phyloP scores from a whole-genome alignment of 2,329 filamentous ascomycete species.

The Scedosporium apiospermum region DNA sequence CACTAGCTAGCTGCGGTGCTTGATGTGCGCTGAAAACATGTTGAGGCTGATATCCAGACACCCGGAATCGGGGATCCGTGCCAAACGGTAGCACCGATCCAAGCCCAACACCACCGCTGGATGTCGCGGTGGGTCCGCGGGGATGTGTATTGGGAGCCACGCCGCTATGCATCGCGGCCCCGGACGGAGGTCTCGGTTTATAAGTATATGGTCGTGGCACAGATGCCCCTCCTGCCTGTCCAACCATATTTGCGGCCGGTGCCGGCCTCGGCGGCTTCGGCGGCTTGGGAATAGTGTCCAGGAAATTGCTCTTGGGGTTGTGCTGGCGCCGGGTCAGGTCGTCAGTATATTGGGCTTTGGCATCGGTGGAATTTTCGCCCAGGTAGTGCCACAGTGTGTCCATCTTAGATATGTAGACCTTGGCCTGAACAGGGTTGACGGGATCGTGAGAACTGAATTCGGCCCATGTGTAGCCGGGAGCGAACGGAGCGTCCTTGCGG shows the following conservation, averaged over 20 bases:
- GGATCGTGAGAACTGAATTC: slow-evolving; percentile 64
- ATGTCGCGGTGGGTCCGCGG: not conserved
- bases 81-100: not conserved
- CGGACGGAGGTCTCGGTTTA: not conserved
- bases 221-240: not conserved
- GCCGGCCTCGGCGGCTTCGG: slow-evolving; percentile 22
- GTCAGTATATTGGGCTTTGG: slow-evolving; percentile 83
- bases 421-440: slow-evolving; percentile 41
- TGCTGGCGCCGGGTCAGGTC: slow-evolving; percentile 51
- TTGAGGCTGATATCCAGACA: not conserved
- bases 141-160: not conserved
- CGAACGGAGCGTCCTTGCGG: slow-evolving; percentile 56
- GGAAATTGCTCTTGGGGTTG: slow-evolving; percentile 61
- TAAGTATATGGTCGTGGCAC: not conserved
- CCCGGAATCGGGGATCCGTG: not conserved
- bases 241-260: not conserved
- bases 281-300: slow-evolving; percentile 57
- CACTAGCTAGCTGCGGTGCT: not conserved
- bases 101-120: not conserved
- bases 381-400: slow-evolving; percentile 86
- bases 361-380: slow-evolving; percentile 76
- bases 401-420: slow-evolving; percentile 61
- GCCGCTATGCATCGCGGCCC: not conserved
- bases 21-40: not conserved
- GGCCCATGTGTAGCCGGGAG: slow-evolving; percentile 61